Evolutionary conservation across 805 yeast species (phyloP).

Genomic region (Candida nitratophila): DNA sequence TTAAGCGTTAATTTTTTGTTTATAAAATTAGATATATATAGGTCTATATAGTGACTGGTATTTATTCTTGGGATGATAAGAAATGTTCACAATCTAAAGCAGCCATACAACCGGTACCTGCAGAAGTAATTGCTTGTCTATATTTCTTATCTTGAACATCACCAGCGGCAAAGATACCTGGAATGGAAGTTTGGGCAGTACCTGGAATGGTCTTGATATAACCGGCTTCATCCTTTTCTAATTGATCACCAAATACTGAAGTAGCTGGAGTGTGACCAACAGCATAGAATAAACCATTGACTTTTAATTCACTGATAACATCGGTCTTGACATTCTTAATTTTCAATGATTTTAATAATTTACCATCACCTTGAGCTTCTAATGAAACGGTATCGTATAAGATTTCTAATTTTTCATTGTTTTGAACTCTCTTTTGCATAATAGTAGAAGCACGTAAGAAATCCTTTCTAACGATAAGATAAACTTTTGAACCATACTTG

Average conservation of each 20-base stretch:
- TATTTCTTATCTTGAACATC: slow-evolving; percentile 96
- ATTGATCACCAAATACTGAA: slow-evolving; percentile 62
- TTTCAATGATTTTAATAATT: slow-evolving; percentile 56
- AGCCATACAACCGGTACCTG: slow-evolving; percentile 99
- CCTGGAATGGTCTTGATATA: slow-evolving; percentile 90
- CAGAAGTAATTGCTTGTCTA: slow-evolving; percentile 98
- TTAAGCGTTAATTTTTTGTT: no score
- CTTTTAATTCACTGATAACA: slow-evolving; percentile 61
- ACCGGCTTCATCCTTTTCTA: slow-evolving; percentile 82
- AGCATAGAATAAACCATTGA: slow-evolving; percentile 94
- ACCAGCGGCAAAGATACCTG: slow-evolving; percentile 97
- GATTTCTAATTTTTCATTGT: slow-evolving; percentile 85
- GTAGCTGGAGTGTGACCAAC: slow-evolving; percentile 98
- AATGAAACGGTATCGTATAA: slow-evolving; percentile 77
- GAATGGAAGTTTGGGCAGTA: slow-evolving; percentile 73
- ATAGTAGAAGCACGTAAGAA: slow-evolving; percentile 89
- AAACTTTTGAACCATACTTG: slow-evolving; percentile 96
- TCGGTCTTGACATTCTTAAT: slow-evolving; percentile 69
- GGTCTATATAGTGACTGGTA: background rate
- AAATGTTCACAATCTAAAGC: slow-evolving; percentile 90
- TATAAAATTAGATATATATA: no score
- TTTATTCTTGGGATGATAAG: slow-evolving; percentile 45
- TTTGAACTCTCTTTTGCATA: slow-evolving; percentile 89
- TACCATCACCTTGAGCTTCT: slow-evolving; percentile 94
- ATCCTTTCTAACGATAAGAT: slow-evolving; percentile 89